Percentiles rank a stretch among this genome's conserved stretches.
Conservation (phyloP, 2,329 filamentous ascomycete species). For the Nemania sp. region DNA sequence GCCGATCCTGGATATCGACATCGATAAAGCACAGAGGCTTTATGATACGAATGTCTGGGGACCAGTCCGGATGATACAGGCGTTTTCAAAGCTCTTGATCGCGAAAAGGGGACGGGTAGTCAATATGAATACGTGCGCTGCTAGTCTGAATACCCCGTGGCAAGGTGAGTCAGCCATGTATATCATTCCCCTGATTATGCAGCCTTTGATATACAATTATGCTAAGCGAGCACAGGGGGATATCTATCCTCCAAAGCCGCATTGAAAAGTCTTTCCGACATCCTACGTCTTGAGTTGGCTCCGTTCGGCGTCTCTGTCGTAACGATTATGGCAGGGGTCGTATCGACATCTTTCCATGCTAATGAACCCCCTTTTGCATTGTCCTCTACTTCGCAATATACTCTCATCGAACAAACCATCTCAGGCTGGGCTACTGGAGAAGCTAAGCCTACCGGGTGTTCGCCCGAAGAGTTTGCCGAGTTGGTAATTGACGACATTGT, state of each 20-base stretch:
- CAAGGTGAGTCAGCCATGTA: too few species aligned
- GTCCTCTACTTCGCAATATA: not conserved
- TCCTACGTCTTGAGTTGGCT: not conserved
- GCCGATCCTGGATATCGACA: slow-evolving; percentile 15
- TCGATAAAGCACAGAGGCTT: slow-evolving; percentile 1
- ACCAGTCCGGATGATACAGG: not conserved
- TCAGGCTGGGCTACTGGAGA: not conserved
- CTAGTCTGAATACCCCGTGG: not conserved
- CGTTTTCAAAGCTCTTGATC: slow-evolving; percentile 5
- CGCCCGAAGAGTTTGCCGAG: not conserved
- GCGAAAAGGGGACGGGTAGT: not conserved
- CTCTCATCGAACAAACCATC: not conserved
- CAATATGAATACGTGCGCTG: slow-evolving; percentile 3
- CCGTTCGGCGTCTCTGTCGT: slow-evolving; percentile 1
- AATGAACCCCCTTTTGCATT: not conserved
- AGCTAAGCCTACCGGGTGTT: not conserved
- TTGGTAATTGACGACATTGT: not conserved
- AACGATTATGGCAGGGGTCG: not conserved
- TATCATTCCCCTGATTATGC: too few species aligned
- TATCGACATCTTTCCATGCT: not conserved
- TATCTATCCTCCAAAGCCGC: slow-evolving; percentile 1
- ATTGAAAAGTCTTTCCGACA: not conserved
- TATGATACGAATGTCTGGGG: slow-evolving; percentile 19
- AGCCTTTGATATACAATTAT: not conserved
- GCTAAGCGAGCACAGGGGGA: not conserved